Evolutionary conservation across 805 yeast genomes (phyloP), one percentile per base, ranked within the genome.

Genomic region (Zygosaccharomyces pseudorouxii): DNA sequence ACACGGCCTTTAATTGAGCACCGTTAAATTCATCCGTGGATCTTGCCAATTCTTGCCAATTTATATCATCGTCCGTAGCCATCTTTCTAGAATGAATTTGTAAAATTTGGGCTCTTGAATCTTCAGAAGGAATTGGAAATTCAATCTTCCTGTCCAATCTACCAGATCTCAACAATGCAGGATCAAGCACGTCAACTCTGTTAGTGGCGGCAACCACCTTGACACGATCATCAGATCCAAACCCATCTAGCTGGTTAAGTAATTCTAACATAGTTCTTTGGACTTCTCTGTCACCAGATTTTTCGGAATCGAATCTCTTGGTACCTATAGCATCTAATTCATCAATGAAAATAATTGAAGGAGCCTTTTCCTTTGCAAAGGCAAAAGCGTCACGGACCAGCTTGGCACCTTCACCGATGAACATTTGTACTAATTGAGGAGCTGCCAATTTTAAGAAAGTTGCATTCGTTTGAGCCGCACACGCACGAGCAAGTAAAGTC

Each of bases 251-350:
- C 72, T 93, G 99, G 71, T 93, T 93, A 63, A 93, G 80, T 63
- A 93, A 77, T 71, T 93, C 99, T 80, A 93, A 79, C 99, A 93
- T 93, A 28, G 99, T 93, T 80, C 99, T 85, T 72, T 93, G 99
- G 48, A 93, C 97, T 74, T 93, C 99, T 67, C 98, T 81, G 70
- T 93, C 99, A 68, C 99, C 99, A 37, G 95, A 87, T 60, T 93
- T 90, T 58, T 92, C 95, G 18, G 97, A 89, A 67, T 93, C 99
- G 68, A 92, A 92, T 71, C 99, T 84, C 70, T 92, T 92, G 16
- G 97, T 92, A 67, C 99, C 99, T 71, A 93, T 92, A 39, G 99
- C 98, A 73, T 93, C 99, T 65, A 93, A 77, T 74, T 93, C 99
- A 72, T 93, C 99, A 57, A 93, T 93, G 65, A 93, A 93, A 38